These are phyloP conservation scores for Globisporangium abappressorium DNA, from an alignment of 352 stramenopile species.

Conservation along the genomic window DNA sequence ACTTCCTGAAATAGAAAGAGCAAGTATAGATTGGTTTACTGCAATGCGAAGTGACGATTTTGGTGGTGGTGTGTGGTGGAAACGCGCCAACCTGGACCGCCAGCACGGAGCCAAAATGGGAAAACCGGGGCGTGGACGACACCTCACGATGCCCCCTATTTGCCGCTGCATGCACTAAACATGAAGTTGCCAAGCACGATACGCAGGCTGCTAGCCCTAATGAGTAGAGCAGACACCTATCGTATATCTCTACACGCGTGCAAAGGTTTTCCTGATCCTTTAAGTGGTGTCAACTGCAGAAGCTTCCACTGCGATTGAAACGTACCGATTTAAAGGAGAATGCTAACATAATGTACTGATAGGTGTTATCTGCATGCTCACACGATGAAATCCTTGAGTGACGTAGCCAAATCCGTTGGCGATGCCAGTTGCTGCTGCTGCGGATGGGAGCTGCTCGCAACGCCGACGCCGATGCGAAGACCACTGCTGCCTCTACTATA, in stretches of 20 bases:
- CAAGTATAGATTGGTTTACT: neutral
- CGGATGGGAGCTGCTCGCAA: neutral
- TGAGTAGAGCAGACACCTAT: neutral
- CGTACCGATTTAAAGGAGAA: neutral
- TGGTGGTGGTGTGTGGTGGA: constrained; percentile 15
- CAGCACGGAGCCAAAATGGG: neutral
- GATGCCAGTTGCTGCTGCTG: neutral
- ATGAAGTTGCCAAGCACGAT: neutral
- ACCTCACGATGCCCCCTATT: neutral
- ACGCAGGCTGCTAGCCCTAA: neutral
- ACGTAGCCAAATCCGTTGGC: neutral
- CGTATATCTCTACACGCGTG: neutral
- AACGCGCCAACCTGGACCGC: constrained; percentile 1
- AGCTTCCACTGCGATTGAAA: neutral
- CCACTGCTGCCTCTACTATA: neutral
- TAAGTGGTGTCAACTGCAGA: neutral
- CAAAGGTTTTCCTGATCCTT: neutral
- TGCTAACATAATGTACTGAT: neutral
- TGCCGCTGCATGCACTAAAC: neutral
- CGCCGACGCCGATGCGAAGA: neutral
- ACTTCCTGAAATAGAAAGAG: neutral
- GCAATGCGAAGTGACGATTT: neutral
- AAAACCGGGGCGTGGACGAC: neutral
- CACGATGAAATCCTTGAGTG: neutral
- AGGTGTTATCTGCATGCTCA: neutral